Evolutionary conservation across 1,284 basidiomycete genomes (phyloP).

Genomic region (Ganoderma leucocontextum): DNA sequence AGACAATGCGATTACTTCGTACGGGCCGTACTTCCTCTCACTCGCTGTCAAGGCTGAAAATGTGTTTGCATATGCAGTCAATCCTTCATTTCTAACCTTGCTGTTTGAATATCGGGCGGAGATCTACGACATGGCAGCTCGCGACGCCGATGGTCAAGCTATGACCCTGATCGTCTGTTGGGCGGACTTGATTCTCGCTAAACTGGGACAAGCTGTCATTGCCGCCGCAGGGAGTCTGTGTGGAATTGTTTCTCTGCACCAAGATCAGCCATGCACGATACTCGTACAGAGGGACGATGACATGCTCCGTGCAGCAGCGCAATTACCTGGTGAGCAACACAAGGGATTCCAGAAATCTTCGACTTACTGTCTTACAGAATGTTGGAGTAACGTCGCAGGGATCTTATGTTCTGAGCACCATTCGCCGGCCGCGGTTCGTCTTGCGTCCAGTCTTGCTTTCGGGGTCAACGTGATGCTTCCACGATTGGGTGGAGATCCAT

Average conservation of each 20-base stretch:
- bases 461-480: conserved; percentile 62
- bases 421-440: conserved; percentile 67
- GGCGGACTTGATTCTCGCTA: conserved; percentile 68
- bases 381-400: conserved; percentile 55
- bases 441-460: conserved; percentile 62
- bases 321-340: conserved; percentile 64
- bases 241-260: background rate
- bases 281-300: conserved; percentile 54
- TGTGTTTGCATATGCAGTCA: conserved; percentile 30
- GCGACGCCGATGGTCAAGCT: conserved; percentile 33
- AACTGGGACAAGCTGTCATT: conserved; percentile 53
- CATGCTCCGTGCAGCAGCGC: conserved; percentile 62
- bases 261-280: conserved; percentile 12
- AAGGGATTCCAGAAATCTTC: background rate
- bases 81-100: conserved; percentile 40
- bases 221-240: conserved; percentile 41
- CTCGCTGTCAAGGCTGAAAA: conserved; percentile 2
- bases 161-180: conserved; percentile 58
- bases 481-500: conserved; percentile 32
- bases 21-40: conserved; percentile 12
- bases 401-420: conserved; percentile 54
- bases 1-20: conserved; percentile 22
- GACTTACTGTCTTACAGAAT: conserved; percentile 46
- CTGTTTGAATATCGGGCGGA: conserved; percentile 60
- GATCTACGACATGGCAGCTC: conserved; percentile 54